Base-by-base conservation (phyloP, 2,329 filamentous ascomycete genomes). In the Ceratocystiopsis minuta region DNA sequence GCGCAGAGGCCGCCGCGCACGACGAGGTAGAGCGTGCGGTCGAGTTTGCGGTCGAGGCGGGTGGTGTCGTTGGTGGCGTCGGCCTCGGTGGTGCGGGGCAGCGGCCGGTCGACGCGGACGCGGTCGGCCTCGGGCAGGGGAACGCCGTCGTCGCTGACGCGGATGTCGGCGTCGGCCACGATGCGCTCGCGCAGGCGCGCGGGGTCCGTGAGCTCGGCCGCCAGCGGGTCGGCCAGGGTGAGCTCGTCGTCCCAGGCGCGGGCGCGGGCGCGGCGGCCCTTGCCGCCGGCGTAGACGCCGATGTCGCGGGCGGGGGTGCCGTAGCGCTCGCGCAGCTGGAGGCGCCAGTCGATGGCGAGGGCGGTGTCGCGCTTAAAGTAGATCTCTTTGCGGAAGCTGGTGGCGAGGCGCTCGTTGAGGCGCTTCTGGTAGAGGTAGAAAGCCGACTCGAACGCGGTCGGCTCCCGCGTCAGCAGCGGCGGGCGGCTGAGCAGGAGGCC, bases 391-490 rank as follows among this genome's bases (percentile, higher is more conserved):
- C 81, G 81, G 60, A 96, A 98, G 2, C 87, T 83, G 5, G 90
- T 71, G 16, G 79, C 77, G 41, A 94, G 70, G 36, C 90, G 82
- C 67, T 98, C 90, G 60, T 96, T 94, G 46, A 98, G 71, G 14
- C 90, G 85, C 53, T 88, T 88, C 65, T 98, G 90, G 65, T 98
- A 98, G 58, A 98, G 86, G 68, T 80, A 94, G 64, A 80, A 96
- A 49, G 88, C 71, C 55, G 85, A 81, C 61, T 98, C 90, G 61
- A 98, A 96, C 13, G 83, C 70, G 32, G 81, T 82, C 42, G 88
- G 77, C 46, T 80, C 69, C 50, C 82, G 80, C 20, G 90, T 96
- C 53, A 98, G 69, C 45, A 92, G 67, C 7, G 90, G 90, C 38
- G 90, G 75, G 24, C 90, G 84, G 37, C 86, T 90, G 48, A 98